These are phyloP conservation scores for Vicia faba DNA, from an alignment of 306 rosid genomes.

Conservation along the genomic window DNA sequence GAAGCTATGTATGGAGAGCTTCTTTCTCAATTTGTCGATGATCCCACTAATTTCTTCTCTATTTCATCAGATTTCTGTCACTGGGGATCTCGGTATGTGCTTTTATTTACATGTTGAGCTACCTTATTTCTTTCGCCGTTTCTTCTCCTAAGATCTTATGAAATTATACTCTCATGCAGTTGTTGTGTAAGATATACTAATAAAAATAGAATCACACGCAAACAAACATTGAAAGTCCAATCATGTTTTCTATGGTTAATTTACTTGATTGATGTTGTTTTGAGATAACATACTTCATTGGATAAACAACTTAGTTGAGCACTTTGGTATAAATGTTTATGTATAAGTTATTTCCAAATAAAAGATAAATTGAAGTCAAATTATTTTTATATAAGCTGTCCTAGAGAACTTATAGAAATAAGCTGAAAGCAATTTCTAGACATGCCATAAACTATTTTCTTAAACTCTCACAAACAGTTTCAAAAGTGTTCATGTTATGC, in stretches of 20 bases:
- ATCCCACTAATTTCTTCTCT: slow-evolving; percentile 78
- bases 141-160: not conserved
- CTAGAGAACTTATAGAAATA: not conserved
- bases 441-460: not conserved
- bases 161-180: not conserved
- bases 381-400: not conserved
- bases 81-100: slow-evolving; percentile 90
- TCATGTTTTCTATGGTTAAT: slow-evolving; percentile 20
- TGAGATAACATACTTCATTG: not conserved
- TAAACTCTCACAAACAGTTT: not conserved
- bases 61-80: slow-evolving; percentile 97
- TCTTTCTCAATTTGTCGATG: slow-evolving; percentile 83
- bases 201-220: not conserved
- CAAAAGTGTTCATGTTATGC: not conserved
- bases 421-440: not conserved
- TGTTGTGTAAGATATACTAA: slow-evolving; percentile 10
- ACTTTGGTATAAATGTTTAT: not conserved
- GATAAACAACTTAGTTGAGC: not conserved
- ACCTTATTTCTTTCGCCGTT: not conserved
- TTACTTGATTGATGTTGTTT: slow-evolving; percentile 10
- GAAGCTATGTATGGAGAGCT: slow-evolving; percentile 83
- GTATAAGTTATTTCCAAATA: not conserved
- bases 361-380: not conserved
- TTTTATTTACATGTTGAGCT: slow-evolving; percentile 1
- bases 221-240: not conserved